Percentiles rank a stretch among this genome's conserved stretches.
phyloP scores from a whole-genome alignment of 2,329 filamentous ascomycete species.

The Epichloe uncinata region DNA sequence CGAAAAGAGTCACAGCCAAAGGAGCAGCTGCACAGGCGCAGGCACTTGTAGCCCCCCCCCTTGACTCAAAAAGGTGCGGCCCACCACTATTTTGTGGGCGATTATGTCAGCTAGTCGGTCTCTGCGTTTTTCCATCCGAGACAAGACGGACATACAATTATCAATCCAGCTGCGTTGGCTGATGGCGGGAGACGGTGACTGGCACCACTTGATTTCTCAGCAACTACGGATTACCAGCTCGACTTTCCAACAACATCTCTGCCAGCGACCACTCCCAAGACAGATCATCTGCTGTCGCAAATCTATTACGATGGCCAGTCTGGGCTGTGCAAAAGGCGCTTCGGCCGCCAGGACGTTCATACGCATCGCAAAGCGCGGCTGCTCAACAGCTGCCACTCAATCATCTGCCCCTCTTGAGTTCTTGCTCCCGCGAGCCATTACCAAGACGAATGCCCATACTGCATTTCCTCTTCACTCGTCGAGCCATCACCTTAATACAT shows the following conservation, averaged over 20 bases:
- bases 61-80: not conserved
- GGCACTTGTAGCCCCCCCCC: not conserved
- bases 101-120: conserved; percentile 6
- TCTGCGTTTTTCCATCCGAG: conserved; percentile 2
- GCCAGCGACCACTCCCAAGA: not conserved
- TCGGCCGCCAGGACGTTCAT: conserved; percentile 28
- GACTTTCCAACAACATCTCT: not conserved
- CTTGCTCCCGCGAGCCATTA: conserved; percentile 22
- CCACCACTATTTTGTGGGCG: conserved; percentile 2
- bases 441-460: not conserved
- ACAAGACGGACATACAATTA: too few species aligned
- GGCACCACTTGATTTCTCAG: conserved; percentile 7
- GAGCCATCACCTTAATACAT: not conserved
- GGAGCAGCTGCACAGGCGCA: not conserved
- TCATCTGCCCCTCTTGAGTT: conserved; percentile 23
- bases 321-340: conserved; percentile 23
- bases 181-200: not conserved
- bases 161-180: not conserved
- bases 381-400: conserved; percentile 13
- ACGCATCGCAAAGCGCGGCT: conserved; percentile 25
- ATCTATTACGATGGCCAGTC: conserved; percentile 15
- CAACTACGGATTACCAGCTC: not conserved
- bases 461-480: not conserved
- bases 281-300: not conserved
- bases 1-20: conserved; percentile 11